Evolutionary conservation across 164 flowering plant genomes (phyloP).

Genomic region (Amborella trichopoda): DNA sequence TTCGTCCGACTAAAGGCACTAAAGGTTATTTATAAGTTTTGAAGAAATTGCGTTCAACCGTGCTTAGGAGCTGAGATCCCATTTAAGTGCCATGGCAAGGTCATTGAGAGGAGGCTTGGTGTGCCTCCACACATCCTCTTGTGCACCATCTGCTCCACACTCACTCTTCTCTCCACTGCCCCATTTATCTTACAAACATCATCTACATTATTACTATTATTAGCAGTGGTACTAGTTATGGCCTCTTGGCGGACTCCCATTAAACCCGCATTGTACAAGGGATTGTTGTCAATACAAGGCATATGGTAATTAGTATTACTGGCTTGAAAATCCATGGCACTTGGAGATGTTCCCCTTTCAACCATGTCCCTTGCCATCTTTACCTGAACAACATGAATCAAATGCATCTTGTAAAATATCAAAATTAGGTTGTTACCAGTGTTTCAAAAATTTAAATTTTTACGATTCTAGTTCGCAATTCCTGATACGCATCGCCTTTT

Average conservation of each 20-base stretch:
- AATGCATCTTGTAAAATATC: neutral
- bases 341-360: slow-evolving; percentile 38
- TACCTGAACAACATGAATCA: slow-evolving; percentile 26
- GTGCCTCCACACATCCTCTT: slow-evolving; percentile 19
- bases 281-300: slow-evolving; percentile 12
- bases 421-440: neutral
- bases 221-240: slow-evolving; percentile 7
- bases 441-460: neutral
- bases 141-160: slow-evolving; percentile 13
- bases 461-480: neutral
- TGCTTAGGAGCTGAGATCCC: slow-evolving; percentile 8
- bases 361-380: slow-evolving; percentile 61
- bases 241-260: slow-evolving; percentile 23
- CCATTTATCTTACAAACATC: slow-evolving; percentile 9
- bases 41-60: too few species aligned
- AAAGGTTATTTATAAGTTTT: too few species aligned
- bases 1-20: too few species aligned
- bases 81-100: slow-evolving; percentile 34
- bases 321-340: slow-evolving; percentile 42
- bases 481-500: neutral
- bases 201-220: slow-evolving; percentile 7
- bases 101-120: slow-evolving; percentile 32
- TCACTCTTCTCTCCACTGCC: slow-evolving; percentile 10
- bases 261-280: slow-evolving; percentile 4
- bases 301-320: slow-evolving; percentile 25